These are phyloP conservation scores for Citrullus colocynthis DNA, from an alignment of 306 rosid genomes.

Conservation along the genomic window DNA sequence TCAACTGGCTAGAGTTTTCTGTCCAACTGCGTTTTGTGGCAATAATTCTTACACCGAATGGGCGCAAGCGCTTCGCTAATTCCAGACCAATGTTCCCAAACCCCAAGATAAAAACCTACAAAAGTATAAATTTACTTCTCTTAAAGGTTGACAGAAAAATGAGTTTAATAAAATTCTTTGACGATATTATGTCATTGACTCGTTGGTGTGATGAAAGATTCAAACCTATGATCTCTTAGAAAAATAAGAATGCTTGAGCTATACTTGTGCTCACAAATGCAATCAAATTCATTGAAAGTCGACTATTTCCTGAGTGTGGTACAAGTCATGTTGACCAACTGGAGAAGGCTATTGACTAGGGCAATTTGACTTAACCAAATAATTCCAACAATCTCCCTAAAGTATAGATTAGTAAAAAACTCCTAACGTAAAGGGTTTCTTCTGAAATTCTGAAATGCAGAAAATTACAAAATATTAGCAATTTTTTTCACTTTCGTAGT, in stretches of 20 bases:
- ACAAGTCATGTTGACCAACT: not conserved
- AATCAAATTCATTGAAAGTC: not conserved
- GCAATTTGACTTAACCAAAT: not conserved
- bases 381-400: not conserved
- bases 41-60: slow-evolving; percentile 78
- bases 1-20: slow-evolving; percentile 10
- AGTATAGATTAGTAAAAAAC: not conserved
- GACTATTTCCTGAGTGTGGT: not conserved
- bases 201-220: too few species aligned
- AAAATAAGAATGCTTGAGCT: too few species aligned
- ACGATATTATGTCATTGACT: not conserved
- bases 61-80: slow-evolving; percentile 61
- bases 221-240: too few species aligned
- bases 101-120: slow-evolving; percentile 75
- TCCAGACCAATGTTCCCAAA: slow-evolving; percentile 79
- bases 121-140: not conserved
- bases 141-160: not conserved
- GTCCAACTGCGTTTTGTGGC: slow-evolving; percentile 86
- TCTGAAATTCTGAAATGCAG: not conserved
- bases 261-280: too few species aligned
- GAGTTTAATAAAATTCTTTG: not conserved
- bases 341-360: not conserved
- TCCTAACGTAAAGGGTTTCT: not conserved
- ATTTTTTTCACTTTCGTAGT: not conserved
- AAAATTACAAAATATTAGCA: not conserved